phyloP scores from a whole-genome alignment of 2,329 filamentous ascomycete genomes.

The Dothideomycetidae sp. region DNA sequence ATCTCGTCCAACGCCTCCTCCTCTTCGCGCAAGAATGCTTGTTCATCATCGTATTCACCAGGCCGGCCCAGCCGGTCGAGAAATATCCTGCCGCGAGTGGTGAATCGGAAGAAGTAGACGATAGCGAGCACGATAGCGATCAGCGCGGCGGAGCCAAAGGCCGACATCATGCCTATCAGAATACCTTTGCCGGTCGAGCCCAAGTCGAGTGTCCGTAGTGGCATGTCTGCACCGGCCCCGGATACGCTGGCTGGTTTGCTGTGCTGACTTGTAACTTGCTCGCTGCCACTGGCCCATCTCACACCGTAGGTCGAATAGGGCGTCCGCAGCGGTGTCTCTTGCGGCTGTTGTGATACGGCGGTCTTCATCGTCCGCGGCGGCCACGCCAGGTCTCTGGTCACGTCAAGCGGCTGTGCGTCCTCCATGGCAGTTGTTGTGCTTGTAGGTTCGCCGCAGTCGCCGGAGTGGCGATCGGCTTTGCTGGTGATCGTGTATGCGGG shows the following conservation, averaged over 20 bases:
- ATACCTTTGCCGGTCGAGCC: conserved; percentile 57
- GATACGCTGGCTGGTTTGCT: background rate
- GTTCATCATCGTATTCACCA: conserved; percentile 95
- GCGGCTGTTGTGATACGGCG: conserved; percentile 7
- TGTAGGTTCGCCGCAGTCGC: conserved; percentile 12
- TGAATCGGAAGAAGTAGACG: conserved; percentile 91
- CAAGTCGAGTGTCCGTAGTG: conserved; percentile 5
- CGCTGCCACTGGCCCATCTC: conserved; percentile 8
- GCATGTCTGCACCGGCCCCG: background rate
- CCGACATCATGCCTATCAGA: conserved; percentile 86
- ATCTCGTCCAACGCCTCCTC: conserved; percentile 87
- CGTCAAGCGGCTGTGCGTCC: too few species aligned
- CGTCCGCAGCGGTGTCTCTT: conserved; percentile 6
- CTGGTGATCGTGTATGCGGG: background rate
- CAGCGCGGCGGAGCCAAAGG: conserved; percentile 78
- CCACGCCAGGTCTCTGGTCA: background rate
- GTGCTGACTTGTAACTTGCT: background rate
- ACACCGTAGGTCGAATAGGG: conserved; percentile 1
- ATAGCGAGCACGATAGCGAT: conserved; percentile 66
- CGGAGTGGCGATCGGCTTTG: conserved; percentile 11
- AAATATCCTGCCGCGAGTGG: conserved; percentile 72
- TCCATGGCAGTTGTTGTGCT: background rate
- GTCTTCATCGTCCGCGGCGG: conserved; percentile 12
- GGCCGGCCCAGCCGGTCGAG: conserved; percentile 85
- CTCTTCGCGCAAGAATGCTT: conserved; percentile 86